Base-by-base conservation (phyloP, 2,329 filamentous ascomycete genomes). In the Penicillium digitatum region DNA sequence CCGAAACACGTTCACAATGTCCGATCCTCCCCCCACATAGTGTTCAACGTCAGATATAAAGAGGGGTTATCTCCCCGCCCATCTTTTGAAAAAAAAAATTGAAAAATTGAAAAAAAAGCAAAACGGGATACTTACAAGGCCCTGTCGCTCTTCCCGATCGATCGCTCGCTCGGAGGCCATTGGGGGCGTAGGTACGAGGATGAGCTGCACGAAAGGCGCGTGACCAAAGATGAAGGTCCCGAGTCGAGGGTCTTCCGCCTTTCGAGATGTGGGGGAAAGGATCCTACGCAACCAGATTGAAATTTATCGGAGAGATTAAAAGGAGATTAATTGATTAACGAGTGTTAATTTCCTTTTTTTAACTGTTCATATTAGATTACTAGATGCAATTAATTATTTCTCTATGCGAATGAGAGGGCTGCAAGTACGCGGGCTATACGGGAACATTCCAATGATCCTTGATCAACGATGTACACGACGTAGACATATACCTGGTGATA, bases 131-230 rank as follows among this genome's bases (percentile, higher is more conserved):
- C 76, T 72, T 65, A 80, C 78, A 70, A 80, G 68, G 61, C 75
- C 78, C 55, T 76, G 71, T 66, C 74, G 72, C 70, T 80, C 78
- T 68, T 79, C 78, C 64, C 72, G 69, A 61, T 80, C 77, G 61
- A 79, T 74, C 47, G 74, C 71, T 66, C 74, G 75, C 62, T 79
- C 75, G 50, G 71, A 69, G 60, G 72, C 65, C 68, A 75, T 76
- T 72, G 74, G 71, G 75, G 72, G 52, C 73, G 76, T 61, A 79
- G 71, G 63, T 77, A 77, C 58, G 76, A 78, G 62, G 76, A 74
- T 58, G 76, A 32, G 78, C 69, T 78, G 74, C 63, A 79, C 74
- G 64, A 78, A 79, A 64, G 66, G 71, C 71, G 77, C 76, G 71
- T 78, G 75, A 75, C 71, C 69, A 56, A 58, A 60, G 52, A 47